These are phyloP conservation scores for Phialocephala subalpina DNA, from an alignment of 2,329 filamentous ascomycete genomes.

Conservation along the genomic window DNA sequence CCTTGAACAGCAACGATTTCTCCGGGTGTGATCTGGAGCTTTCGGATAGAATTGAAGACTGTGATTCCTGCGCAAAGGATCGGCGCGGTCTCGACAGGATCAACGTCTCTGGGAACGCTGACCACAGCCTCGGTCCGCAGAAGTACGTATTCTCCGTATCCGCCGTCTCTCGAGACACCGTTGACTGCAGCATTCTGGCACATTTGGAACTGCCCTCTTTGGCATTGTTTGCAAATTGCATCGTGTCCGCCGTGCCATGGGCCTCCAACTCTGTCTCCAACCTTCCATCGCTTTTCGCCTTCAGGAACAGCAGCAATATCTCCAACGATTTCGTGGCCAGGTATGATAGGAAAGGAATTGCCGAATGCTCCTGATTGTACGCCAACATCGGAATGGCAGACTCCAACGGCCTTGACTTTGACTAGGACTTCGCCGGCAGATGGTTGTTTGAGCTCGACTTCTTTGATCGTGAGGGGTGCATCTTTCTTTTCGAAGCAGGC, in stretches of 20 bases:
- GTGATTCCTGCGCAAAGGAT: slow-evolving; percentile 73
- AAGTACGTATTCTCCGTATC: slow-evolving; percentile 70
- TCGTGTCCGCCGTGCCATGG: slow-evolving; percentile 70
- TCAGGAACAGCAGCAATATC: slow-evolving; percentile 68
- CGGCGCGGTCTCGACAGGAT: slow-evolving; percentile 62
- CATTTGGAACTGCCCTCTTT: slow-evolving; percentile 70
- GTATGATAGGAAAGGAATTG: slow-evolving; percentile 65
- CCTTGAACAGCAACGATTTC: slow-evolving; percentile 69
- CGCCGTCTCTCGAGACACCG: slow-evolving; percentile 71
- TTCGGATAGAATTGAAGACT: slow-evolving; percentile 66
- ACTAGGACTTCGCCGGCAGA: slow-evolving; percentile 67
- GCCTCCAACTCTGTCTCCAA: slow-evolving; percentile 73
- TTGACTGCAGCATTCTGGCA: slow-evolving; percentile 71
- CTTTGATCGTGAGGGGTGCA: slow-evolving; percentile 62
- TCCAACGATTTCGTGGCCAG: slow-evolving; percentile 78
- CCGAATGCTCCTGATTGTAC: slow-evolving; percentile 59
- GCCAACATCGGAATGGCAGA: slow-evolving; percentile 69
- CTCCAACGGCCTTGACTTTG: slow-evolving; percentile 75
- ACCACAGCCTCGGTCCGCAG: slow-evolving; percentile 68
- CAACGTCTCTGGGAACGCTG: slow-evolving; percentile 59
- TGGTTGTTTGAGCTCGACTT: slow-evolving; percentile 65
- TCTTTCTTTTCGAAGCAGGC: slow-evolving; percentile 64
- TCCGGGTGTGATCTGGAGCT: slow-evolving; percentile 60
- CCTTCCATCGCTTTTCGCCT: slow-evolving; percentile 62
- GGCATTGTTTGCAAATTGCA: slow-evolving; percentile 66